phyloP scores from a whole-genome alignment of 106 monocot species.

The Ottelia alismoides region DNA sequence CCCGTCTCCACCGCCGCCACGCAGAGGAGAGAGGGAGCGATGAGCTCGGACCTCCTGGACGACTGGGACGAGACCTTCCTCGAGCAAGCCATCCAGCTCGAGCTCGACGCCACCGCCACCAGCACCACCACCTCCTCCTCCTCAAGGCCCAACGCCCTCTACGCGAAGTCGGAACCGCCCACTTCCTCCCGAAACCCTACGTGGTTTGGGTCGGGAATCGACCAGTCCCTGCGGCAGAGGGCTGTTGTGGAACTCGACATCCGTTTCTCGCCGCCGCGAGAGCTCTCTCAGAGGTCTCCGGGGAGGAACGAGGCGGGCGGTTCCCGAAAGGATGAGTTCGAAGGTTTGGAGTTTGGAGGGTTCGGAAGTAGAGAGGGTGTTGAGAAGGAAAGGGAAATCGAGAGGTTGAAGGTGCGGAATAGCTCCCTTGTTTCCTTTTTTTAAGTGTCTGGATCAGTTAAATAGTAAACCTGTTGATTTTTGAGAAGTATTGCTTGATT shows the following conservation, averaged over 20 bases:
- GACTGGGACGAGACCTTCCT: slow-evolving; percentile 59
- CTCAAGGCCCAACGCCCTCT: too few relatives aligned
- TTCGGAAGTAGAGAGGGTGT: background rate
- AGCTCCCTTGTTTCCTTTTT: background rate
- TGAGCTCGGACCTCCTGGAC: slow-evolving; percentile 41
- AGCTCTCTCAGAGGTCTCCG: slow-evolving; percentile 34
- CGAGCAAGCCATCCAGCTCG: slow-evolving; percentile 20
- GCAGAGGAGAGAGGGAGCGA: background rate
- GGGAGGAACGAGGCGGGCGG: background rate
- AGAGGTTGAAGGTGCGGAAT: slow-evolving; percentile 39
- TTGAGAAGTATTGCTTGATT: too few relatives aligned
- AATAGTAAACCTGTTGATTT: too few relatives aligned
- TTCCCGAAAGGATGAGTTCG: slow-evolving; percentile 2
- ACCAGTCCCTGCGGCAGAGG: too few relatives aligned
- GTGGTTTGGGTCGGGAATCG: too few relatives aligned
- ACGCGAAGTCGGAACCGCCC: too few relatives aligned
- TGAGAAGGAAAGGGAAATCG: slow-evolving; percentile 24
- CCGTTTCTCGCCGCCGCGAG: slow-evolving; percentile 44
- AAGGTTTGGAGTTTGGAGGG: slow-evolving; percentile 1
- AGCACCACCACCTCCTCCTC: slow-evolving; percentile 13
- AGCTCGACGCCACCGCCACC: slow-evolving; percentile 28
- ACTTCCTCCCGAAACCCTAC: too few relatives aligned
- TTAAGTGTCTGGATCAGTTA: too few relatives aligned
- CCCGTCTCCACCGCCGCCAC: too few relatives aligned
- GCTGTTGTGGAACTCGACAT: too few relatives aligned